Percentiles rank a stretch among this genome's conserved stretches.
Evolutionary conservation across 2,329 filamentous ascomycete species (phyloP).

Genomic region (Alternaria gaisen): DNA sequence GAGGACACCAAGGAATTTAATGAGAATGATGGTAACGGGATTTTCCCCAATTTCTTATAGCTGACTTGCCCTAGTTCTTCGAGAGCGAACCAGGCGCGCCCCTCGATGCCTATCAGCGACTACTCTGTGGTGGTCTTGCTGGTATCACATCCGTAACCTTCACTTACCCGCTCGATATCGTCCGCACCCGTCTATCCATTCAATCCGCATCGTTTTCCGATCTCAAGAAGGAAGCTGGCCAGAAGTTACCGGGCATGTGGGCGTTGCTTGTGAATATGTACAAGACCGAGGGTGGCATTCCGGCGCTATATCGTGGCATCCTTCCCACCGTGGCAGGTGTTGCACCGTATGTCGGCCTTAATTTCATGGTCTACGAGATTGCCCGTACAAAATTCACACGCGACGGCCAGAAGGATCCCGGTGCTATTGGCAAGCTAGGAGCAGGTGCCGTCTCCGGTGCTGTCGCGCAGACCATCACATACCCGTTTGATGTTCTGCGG

Average conservation of each 20-base stretch:
- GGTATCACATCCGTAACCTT: slow-evolving; percentile 94
- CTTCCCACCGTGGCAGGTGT: slow-evolving; percentile 93
- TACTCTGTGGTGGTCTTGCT: slow-evolving; percentile 89
- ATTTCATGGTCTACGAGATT: slow-evolving; percentile 98
- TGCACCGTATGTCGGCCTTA: slow-evolving; percentile 94
- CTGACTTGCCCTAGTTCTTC: slow-evolving; percentile 67
- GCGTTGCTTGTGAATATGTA: slow-evolving; percentile 84
- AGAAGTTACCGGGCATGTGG: slow-evolving; percentile 90
- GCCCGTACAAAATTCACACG: slow-evolving; percentile 84
- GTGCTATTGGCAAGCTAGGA: slow-evolving; percentile 78
- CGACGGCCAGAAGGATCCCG: slow-evolving; percentile 86
- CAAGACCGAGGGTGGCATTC: slow-evolving; percentile 83
- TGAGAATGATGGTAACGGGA: not conserved
- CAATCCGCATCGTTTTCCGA: slow-evolving; percentile 94
- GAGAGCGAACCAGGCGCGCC: slow-evolving; percentile 78
- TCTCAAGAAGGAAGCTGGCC: slow-evolving; percentile 60
- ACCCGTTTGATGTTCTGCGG: slow-evolving; percentile 94
- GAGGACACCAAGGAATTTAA: not conserved
- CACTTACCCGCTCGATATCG: slow-evolving; percentile 97
- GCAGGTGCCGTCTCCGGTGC: slow-evolving; percentile 95
- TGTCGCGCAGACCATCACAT: slow-evolving; percentile 96
- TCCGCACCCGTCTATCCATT: slow-evolving; percentile 92
- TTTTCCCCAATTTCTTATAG: not conserved
- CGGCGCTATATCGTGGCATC: slow-evolving; percentile 92
- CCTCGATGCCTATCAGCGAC: slow-evolving; percentile 75